Evolutionary conservation across 2,329 filamentous ascomycete species (phyloP).

Genomic region (Verticillium klebahnii): DNA sequence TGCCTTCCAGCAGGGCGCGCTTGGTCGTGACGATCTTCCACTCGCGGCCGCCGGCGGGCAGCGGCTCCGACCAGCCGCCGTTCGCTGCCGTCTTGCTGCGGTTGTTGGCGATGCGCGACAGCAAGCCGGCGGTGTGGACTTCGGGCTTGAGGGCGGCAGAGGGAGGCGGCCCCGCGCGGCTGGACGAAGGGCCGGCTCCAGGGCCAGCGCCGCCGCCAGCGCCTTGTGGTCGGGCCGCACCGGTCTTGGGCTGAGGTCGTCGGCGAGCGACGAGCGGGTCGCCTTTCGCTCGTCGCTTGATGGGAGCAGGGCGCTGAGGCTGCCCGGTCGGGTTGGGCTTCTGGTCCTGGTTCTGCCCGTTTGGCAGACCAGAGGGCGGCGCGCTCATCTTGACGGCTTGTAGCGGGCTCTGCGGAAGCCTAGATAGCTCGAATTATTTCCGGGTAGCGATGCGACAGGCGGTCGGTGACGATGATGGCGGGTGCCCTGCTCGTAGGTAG

Average conservation of each 20-base stretch:
- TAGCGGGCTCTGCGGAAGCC: neutral
- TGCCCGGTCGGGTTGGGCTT: constrained; percentile 22
- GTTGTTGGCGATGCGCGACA: constrained; percentile 1
- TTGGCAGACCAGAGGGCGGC: constrained; percentile 27
- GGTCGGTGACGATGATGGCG: neutral
- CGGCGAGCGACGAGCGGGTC: constrained; percentile 64
- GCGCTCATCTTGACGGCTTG: constrained; percentile 37
- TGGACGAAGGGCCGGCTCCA: neutral
- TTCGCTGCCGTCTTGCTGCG: constrained; percentile 19
- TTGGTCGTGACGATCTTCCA: constrained; percentile 75
- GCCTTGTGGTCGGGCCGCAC: neutral
- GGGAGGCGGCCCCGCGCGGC: neutral
- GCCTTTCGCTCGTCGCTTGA: constrained; percentile 39
- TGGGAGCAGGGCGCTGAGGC: constrained; percentile 32
- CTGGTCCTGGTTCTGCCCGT: constrained; percentile 20
- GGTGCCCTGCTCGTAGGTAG: neutral
- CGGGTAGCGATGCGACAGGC: neutral
- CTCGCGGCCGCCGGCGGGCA: constrained; percentile 32
- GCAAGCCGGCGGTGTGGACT: neutral
- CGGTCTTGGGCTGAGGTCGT: constrained; percentile 31
- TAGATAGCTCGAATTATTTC: neutral
- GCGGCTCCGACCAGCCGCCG: constrained; percentile 54
- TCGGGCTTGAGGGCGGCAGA: neutral
- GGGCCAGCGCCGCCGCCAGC: neutral
- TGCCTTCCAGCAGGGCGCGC: constrained; percentile 68